phyloP scores from a whole-genome alignment of 768 basidiomycete genomes.

The Suillus clintonianus region DNA sequence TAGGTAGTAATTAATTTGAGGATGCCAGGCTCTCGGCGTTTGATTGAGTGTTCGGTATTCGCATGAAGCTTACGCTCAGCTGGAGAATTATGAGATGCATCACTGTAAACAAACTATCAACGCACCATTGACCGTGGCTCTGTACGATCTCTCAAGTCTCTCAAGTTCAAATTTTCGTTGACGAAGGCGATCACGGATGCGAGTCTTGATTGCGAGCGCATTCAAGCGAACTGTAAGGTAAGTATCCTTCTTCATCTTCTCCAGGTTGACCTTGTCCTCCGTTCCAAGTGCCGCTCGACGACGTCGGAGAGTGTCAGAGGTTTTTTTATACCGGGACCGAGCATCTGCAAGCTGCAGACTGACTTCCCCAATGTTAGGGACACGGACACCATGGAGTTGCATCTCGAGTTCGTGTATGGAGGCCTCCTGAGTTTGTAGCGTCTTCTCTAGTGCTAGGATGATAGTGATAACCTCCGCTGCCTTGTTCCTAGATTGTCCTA shows the following conservation, averaged over 20 bases:
- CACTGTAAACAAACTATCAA: background rate
- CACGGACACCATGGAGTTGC: too few relatives aligned
- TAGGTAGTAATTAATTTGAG: too few relatives aligned
- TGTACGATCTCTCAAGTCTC: constrained; percentile 13
- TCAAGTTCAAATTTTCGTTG: constrained; percentile 32
- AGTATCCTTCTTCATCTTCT: constrained; percentile 7
- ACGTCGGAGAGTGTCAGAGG: constrained; percentile 8
- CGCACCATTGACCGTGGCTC: constrained; percentile 1
- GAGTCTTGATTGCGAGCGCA: too few relatives aligned
- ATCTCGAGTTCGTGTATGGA: too few relatives aligned
- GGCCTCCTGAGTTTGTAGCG: too few relatives aligned
- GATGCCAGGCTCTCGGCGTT: constrained; percentile 26
- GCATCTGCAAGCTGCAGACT: too few relatives aligned
- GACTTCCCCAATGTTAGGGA: too few relatives aligned
- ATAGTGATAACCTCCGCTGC: too few relatives aligned
- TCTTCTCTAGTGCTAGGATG: too few relatives aligned
- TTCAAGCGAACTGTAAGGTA: constrained; percentile 17
- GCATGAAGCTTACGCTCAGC: constrained; percentile 27
- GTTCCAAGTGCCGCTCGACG: constrained; percentile 2
- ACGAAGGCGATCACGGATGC: too few relatives aligned
- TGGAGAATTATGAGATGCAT: constrained; percentile 1
- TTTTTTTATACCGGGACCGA: background rate
- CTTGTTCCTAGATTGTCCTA: too few relatives aligned
- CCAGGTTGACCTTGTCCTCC: background rate
- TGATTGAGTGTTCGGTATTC: constrained; percentile 28